Evolutionary conservation across 2,329 filamentous ascomycete species (phyloP).

Genomic region (Cadophora gregata): DNA sequence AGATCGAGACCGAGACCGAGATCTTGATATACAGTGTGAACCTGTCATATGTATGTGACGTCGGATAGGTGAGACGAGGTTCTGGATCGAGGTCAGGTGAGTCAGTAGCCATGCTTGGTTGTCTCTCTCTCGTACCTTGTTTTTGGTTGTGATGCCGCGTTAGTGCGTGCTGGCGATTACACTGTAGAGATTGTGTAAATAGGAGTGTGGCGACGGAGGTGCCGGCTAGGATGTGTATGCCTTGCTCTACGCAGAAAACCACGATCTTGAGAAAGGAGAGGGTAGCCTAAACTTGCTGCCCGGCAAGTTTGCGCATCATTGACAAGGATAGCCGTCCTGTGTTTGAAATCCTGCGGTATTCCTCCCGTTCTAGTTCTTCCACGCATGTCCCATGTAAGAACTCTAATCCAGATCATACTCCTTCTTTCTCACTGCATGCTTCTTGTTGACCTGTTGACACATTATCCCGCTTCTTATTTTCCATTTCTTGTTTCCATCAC

Average conservation of each 20-base stretch:
- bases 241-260: neutral
- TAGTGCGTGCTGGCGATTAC: too few relatives aligned
- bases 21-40: neutral
- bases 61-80: neutral
- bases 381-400: neutral
- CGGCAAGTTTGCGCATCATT: too few relatives aligned
- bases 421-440: too few relatives aligned
- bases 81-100: neutral
- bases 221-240: neutral
- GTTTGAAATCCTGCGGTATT: neutral
- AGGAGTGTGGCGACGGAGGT: too few relatives aligned
- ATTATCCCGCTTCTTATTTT: neutral
- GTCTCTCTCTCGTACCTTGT: neutral
- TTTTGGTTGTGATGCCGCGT: neutral
- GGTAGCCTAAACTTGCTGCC: neutral
- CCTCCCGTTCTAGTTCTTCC: neutral
- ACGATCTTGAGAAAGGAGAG: neutral
- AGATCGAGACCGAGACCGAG: neutral
- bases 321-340: neutral
- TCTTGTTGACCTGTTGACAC: too few relatives aligned
- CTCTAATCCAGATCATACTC: neutral
- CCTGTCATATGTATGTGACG: constrained; percentile 3
- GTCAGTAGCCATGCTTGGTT: neutral
- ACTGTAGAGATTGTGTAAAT: constrained; percentile 36
- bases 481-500: neutral